These are phyloP conservation scores for Colletotrichum acutatum DNA, from an alignment of 2,329 filamentous ascomycete genomes.

Conservation along the genomic window DNA sequence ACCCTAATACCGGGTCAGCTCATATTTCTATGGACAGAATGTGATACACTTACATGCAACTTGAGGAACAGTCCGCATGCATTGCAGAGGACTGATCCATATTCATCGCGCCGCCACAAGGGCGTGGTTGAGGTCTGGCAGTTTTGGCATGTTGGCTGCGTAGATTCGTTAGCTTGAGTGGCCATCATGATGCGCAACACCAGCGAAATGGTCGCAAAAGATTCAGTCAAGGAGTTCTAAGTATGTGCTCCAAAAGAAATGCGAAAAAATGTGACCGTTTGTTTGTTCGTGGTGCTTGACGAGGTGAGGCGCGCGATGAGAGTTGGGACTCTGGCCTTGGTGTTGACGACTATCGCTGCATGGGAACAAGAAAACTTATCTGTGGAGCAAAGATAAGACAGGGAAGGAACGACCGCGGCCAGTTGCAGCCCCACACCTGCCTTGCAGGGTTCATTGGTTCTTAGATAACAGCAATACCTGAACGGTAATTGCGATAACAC, in stretches of 20 bases:
- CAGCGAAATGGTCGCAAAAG: not conserved
- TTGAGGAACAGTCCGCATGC: slow-evolving; percentile 98
- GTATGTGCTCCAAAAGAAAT: not conserved
- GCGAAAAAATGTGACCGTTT: not conserved
- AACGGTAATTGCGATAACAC: not conserved
- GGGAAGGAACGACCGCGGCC: not conserved
- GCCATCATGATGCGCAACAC: slow-evolving; percentile 55
- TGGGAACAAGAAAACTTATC: slow-evolving; percentile 22
- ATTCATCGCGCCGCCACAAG: slow-evolving; percentile 96
- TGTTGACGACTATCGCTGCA: not conserved
- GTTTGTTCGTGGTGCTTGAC: slow-evolving; percentile 42
- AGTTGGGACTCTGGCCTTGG: not conserved
- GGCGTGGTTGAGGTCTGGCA: slow-evolving; percentile 96
- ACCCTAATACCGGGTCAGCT: not conserved
- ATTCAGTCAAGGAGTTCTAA: not conserved
- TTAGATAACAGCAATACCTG: not conserved
- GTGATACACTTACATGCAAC: slow-evolving; percentile 71
- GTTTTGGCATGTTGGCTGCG: slow-evolving; percentile 96
- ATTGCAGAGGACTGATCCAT: slow-evolving; percentile 96
- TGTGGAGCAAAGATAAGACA: slow-evolving; percentile 24
- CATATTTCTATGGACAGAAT: not conserved
- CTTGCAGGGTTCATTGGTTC: not conserved
- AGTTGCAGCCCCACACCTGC: not conserved
- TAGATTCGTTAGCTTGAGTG: slow-evolving; percentile 66
- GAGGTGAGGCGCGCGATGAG: slow-evolving; percentile 40